Conservation (phyloP, 768 basidiomycete genomes). For the Saitozyma sp. region DNA sequence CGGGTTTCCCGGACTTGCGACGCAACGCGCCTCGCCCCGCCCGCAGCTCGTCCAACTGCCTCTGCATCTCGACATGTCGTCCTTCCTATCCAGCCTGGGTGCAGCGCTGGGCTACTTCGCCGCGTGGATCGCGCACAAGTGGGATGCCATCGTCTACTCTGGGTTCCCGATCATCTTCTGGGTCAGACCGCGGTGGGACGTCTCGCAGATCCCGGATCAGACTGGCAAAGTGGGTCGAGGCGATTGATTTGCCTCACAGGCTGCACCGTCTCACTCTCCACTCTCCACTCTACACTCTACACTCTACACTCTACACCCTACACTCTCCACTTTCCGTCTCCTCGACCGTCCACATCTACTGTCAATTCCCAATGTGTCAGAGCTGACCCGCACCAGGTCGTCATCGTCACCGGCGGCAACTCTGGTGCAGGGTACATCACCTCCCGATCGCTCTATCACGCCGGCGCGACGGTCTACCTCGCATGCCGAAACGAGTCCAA, state of each 20-base stretch:
- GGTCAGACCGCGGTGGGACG: constrained; percentile 32
- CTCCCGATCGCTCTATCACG: constrained; percentile 30
- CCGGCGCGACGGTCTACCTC: constrained; percentile 41
- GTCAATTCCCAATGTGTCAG: neutral
- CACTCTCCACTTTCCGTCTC: too few species aligned
- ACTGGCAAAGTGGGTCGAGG: constrained; percentile 32
- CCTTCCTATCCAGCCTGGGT: too few species aligned
- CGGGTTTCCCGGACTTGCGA: neutral
- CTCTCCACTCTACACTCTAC: too few species aligned
- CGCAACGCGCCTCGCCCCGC: too few species aligned
- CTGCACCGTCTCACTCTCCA: too few species aligned
- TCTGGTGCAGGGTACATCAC: constrained; percentile 39
- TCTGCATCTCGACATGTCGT: too few species aligned
- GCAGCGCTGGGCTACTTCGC: too few species aligned
- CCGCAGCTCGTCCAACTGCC: too few species aligned
- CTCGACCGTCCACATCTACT: neutral
- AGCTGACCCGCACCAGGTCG: constrained; percentile 16
- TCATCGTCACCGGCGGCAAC: constrained; percentile 44
- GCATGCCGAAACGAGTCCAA: constrained; percentile 30
- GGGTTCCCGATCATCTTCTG: constrained; percentile 38
- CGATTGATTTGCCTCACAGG: too few species aligned
- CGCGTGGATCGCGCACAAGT: neutral
- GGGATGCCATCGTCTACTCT: neutral
- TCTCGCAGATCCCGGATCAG: constrained; percentile 35
- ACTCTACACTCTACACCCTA: too few species aligned